A percentile compares a stretch with the other conserved stretches of the same genome.
Evolutionary conservation across 1,284 basidiomycete species (phyloP).

Genomic region (Cutaneotrichosporon cutaneum): DNA sequence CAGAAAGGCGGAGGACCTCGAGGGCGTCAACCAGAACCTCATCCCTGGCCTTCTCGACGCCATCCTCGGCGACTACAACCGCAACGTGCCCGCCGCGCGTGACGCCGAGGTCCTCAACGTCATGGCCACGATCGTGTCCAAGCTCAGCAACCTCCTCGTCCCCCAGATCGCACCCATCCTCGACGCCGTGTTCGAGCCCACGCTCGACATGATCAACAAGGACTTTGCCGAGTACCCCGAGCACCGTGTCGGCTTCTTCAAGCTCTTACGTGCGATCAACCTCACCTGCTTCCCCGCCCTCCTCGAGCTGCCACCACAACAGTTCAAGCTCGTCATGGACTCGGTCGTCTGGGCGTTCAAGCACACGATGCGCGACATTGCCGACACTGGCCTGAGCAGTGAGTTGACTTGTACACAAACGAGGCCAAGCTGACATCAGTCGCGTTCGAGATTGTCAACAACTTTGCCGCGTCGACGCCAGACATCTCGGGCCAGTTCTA

Average conservation of each 20-base stretch:
- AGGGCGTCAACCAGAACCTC: slow-evolving; percentile 84
- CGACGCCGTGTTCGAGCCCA: slow-evolving; percentile 97
- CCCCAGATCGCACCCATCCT: slow-evolving; percentile 95
- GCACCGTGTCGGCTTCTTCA: slow-evolving; percentile 97
- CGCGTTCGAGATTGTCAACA: slow-evolving; percentile 91
- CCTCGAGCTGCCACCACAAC: slow-evolving; percentile 78
- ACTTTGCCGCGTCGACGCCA: slow-evolving; percentile 81
- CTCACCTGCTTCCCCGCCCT: slow-evolving; percentile 93
- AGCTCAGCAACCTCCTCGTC: slow-evolving; percentile 80
- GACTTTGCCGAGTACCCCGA: slow-evolving; percentile 98
- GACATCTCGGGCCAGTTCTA: slow-evolving; percentile 78
- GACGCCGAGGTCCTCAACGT: slow-evolving; percentile 98
- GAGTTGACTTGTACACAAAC: no score
- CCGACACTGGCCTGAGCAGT: slow-evolving; percentile 85
- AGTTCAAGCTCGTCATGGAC: slow-evolving; percentile 98
- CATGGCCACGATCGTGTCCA: slow-evolving; percentile 91
- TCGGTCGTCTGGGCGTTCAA: slow-evolving; percentile 99
- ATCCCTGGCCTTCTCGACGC: slow-evolving; percentile 96
- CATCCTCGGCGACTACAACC: slow-evolving; percentile 93
- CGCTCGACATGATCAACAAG: slow-evolving; percentile 98
- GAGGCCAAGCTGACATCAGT: slow-evolving; percentile 57
- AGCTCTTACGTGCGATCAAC: slow-evolving; percentile 90
- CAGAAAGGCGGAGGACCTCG: slow-evolving; percentile 92
- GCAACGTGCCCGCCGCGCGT: slow-evolving; percentile 88
- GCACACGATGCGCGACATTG: slow-evolving; percentile 98